Conservation (phyloP, 2,329 filamentous ascomycete genomes). For the Ophiostoma quercus region DNA sequence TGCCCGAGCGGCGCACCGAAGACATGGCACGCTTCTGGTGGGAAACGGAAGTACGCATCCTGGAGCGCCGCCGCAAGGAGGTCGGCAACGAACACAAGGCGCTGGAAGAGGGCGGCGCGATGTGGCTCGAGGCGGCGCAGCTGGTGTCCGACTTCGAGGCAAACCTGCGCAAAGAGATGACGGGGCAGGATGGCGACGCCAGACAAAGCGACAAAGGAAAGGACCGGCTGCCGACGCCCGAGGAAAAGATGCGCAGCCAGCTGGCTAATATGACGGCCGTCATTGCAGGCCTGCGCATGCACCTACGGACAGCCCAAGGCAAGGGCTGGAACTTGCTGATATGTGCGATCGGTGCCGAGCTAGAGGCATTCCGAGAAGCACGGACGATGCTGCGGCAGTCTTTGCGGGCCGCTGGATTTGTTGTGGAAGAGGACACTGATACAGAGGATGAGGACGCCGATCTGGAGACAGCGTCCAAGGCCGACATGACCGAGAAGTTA, state of each 20-base stretch:
- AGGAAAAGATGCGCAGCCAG: conserved; percentile 36
- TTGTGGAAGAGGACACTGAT: conserved; percentile 27
- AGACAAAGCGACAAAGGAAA: conserved; percentile 31
- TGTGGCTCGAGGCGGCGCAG: conserved; percentile 61
- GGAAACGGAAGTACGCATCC: conserved; percentile 54
- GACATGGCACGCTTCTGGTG: conserved; percentile 69
- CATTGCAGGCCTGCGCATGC: conserved; percentile 50
- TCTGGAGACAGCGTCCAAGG: conserved; percentile 4
- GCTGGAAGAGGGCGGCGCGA: conserved; percentile 58
- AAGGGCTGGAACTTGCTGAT: conserved; percentile 70
- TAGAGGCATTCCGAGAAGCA: conserved; percentile 35
- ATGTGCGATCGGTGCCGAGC: conserved; percentile 65
- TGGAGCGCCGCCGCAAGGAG: conserved; percentile 50
- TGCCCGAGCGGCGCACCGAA: conserved; percentile 59
- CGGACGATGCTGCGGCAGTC: conserved; percentile 32
- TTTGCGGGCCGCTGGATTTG: conserved; percentile 33
- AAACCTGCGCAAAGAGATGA: conserved; percentile 54
- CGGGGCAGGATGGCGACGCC: conserved; percentile 22
- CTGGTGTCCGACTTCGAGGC: conserved; percentile 61
- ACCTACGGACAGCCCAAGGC: conserved; percentile 51
- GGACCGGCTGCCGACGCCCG: conserved; percentile 19
- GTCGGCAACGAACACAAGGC: conserved; percentile 59
- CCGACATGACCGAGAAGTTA: not conserved
- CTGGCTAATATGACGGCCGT: conserved; percentile 53
- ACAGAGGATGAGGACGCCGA: not conserved